Evolutionary conservation across 306 rosid species (phyloP), one percentile per base, ranked within the genome.

Genomic region (Hippophae tibetana): DNA sequence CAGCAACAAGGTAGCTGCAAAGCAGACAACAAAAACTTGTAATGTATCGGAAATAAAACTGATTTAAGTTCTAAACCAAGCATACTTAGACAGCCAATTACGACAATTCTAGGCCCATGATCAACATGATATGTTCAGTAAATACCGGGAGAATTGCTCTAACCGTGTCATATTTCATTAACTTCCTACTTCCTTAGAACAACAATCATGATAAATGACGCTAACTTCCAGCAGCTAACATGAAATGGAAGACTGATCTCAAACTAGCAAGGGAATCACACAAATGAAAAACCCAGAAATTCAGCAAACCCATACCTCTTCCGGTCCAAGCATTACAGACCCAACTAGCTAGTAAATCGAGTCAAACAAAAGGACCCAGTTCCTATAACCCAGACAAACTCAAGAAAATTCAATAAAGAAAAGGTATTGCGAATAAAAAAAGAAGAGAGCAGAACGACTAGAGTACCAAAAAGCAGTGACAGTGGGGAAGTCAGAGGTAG

Each of bases 1-100:
- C 85, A 74, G 77, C 85, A 56, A 79, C 79, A 14, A 79, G 79
- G 80, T 69, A 83, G 66, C 89, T 83, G 72, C 42, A 70, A 61
- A 70, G 47, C 45, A 82, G 74, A 76, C 51, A 48, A 54, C 57
- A 66, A 57, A 56, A 64, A 69, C 50, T 23, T 43, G 61, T 78
- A 56, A 81, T 43, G 47, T 68, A 18, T 40, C 2, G 48, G 14
- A 38, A 41, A 52, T 6, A 60, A 42, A 54, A 68, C 11, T 3
- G 42, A 52, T 42, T 18, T 13, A 18, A 51, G 47, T 10, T 31
- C 38, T 31, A 31, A 31, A 31, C 38, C 38, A 31, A 31, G 5
- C 38, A 1, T 31, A 31, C 0, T 4, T 31, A 31, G 5, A 31
- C 38, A 31, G 38, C 38, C 27, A 6, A 43, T 9, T 23, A 26